phyloP scores from a whole-genome alignment of 257 asterid genomes.

The Dorcoceras hygrometricum region DNA sequence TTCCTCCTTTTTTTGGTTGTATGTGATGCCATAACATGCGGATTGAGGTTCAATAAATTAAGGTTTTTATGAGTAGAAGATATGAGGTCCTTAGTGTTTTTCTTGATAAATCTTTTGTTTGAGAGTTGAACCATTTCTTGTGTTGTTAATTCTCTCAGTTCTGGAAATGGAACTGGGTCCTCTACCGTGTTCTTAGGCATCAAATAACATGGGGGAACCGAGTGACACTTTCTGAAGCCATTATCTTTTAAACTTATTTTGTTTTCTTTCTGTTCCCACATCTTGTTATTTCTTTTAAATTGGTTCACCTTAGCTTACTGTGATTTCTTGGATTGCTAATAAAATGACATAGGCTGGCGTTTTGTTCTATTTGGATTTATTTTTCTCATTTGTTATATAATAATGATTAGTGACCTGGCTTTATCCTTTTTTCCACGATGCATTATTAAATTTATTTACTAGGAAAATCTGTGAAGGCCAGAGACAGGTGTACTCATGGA shows the following conservation, averaged over 20 bases:
- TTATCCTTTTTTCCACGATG: not conserved
- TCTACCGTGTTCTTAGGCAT: not conserved
- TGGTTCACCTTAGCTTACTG: not conserved
- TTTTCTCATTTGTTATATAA: not conserved
- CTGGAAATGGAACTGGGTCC: not conserved
- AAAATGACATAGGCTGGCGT: not conserved
- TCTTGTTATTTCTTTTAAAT: not conserved
- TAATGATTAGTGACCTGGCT: not conserved
- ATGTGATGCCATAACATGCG: not conserved
- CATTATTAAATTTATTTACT: too few species aligned
- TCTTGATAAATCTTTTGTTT: not conserved
- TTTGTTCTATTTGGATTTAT: not conserved
- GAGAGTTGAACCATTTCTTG: not conserved
- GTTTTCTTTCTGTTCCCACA: not conserved
- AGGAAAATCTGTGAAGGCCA: not conserved
- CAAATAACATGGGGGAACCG: constrained; percentile 14
- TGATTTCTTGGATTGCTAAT: not conserved
- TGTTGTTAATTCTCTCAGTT: not conserved
- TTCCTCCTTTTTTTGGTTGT: too few species aligned
- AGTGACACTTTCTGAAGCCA: constrained; percentile 3
- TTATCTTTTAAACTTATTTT: constrained; percentile 3
- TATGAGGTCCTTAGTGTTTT: not conserved
- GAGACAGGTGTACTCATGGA: not conserved
- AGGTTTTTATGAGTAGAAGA: not conserved
- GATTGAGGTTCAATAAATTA: not conserved